Evolutionary conservation across 352 stramenopile genomes (phyloP).

Genomic region (Phytophthora podocarpi): DNA sequence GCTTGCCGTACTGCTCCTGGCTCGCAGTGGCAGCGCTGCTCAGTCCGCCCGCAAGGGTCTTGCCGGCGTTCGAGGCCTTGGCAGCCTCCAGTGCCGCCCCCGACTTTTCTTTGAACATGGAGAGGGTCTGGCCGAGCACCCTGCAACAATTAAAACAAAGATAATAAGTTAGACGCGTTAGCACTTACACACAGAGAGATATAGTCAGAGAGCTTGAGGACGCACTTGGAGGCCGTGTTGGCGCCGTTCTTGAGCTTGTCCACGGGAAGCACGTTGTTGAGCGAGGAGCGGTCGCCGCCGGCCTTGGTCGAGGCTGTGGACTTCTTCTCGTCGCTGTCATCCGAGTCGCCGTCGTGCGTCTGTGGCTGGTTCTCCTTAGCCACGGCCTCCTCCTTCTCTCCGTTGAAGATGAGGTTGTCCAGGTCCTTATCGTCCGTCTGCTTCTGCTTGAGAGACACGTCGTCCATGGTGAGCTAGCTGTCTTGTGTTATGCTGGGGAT

Average conservation of each 20-base stretch:
- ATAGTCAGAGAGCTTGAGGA: neutral
- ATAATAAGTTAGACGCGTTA: neutral
- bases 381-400: constrained; percentile 55
- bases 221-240: constrained; percentile 75
- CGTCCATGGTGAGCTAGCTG: constrained; percentile 51
- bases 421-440: constrained; percentile 75
- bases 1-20: constrained; percentile 79
- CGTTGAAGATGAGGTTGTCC: constrained; percentile 87
- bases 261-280: constrained; percentile 82
- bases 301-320: constrained; percentile 52
- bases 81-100: constrained; percentile 70
- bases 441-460: constrained; percentile 65
- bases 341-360: constrained; percentile 42
- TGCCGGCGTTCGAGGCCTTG: constrained; percentile 79
- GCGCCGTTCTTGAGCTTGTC: constrained; percentile 91
- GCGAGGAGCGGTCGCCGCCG: constrained; percentile 53
- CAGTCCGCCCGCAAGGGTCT: constrained; percentile 65
- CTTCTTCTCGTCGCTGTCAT: constrained; percentile 45
- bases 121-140: constrained; percentile 70
- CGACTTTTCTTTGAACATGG: constrained; percentile 79
- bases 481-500: too few species aligned
- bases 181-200: neutral
- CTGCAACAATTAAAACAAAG: constrained; percentile 28
- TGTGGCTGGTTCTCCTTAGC: constrained; percentile 38
- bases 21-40: constrained; percentile 63